These are phyloP conservation scores for Venturia oleaginea DNA, from an alignment of 2,329 filamentous ascomycete species.

Conservation along the genomic window DNA sequence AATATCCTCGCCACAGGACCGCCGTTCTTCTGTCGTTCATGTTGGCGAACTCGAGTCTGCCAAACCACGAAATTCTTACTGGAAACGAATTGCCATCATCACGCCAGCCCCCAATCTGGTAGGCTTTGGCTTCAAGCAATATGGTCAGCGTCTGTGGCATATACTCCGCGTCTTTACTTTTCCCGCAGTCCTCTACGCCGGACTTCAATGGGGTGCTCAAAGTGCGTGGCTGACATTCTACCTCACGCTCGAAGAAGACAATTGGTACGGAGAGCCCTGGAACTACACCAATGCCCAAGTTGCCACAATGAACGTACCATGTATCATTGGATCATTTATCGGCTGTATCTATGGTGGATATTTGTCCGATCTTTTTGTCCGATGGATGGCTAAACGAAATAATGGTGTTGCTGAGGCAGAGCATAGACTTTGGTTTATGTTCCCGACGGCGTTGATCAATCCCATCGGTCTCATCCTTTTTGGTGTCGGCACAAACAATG, in stretches of 20 bases:
- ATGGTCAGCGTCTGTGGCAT: slow-evolving; percentile 43
- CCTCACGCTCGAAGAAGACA: slow-evolving; percentile 48
- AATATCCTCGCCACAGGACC: neutral
- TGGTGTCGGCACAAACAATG: slow-evolving; percentile 42
- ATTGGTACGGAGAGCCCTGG: slow-evolving; percentile 46
- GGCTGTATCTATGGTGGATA: slow-evolving; percentile 51
- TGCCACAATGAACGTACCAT: slow-evolving; percentile 50
- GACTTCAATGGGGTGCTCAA: slow-evolving; percentile 51
- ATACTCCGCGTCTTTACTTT: slow-evolving; percentile 50
- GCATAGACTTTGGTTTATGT: slow-evolving; percentile 44
- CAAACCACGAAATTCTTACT: slow-evolving; percentile 40
- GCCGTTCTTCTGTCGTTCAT: neutral
- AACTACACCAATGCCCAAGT: slow-evolving; percentile 46
- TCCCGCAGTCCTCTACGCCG: slow-evolving; percentile 48
- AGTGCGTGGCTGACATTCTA: slow-evolving; percentile 54
- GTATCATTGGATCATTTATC: slow-evolving; percentile 44
- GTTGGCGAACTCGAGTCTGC: slow-evolving; percentile 18
- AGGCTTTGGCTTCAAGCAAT: slow-evolving; percentile 47
- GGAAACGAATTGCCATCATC: slow-evolving; percentile 46
- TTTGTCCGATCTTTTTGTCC: slow-evolving; percentile 46
- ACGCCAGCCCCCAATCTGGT: slow-evolving; percentile 46
- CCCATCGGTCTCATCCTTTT: slow-evolving; percentile 45
- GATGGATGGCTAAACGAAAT: slow-evolving; percentile 46
- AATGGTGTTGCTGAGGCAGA: slow-evolving; percentile 48
- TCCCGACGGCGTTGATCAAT: slow-evolving; percentile 41